These are phyloP conservation scores for Calonectria pauciramosa DNA, from an alignment of 2,329 filamentous ascomycete genomes.

Conservation along the genomic window DNA sequence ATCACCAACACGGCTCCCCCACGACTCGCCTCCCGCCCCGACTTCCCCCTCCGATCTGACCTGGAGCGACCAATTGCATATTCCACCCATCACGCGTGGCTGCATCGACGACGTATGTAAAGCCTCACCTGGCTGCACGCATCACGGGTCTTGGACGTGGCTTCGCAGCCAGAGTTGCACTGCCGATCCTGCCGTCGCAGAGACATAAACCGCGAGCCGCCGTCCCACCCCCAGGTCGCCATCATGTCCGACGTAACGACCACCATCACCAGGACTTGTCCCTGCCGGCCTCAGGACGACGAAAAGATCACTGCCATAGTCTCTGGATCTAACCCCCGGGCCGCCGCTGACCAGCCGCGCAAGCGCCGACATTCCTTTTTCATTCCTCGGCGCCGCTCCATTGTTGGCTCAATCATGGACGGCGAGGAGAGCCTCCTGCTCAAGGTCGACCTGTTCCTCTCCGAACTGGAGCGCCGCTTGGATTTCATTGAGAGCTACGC, in stretches of 20 bases:
- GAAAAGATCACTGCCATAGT: constrained; percentile 53
- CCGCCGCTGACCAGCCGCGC: constrained; percentile 44
- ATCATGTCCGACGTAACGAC: constrained; percentile 56
- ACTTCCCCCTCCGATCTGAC: constrained; percentile 33
- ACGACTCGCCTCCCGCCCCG: constrained; percentile 30
- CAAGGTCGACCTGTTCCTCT: constrained; percentile 83
- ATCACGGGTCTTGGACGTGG: constrained; percentile 29
- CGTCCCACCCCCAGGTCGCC: constrained; percentile 28
- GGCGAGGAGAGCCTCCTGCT: constrained; percentile 73
- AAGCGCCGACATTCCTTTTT: constrained; percentile 70
- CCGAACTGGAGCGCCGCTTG: constrained; percentile 87
- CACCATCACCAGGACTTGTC: constrained; percentile 55
- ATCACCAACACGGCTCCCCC: constrained; percentile 36
- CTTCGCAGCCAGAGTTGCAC: constrained; percentile 32
- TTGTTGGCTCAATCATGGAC: constrained; percentile 73
- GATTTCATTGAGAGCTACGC: constrained; percentile 92
- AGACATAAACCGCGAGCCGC: constrained; percentile 27
- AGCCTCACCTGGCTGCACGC: constrained; percentile 24
- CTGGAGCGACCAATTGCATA: constrained; percentile 42
- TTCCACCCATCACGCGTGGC: constrained; percentile 38
- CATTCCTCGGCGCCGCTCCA: constrained; percentile 68
- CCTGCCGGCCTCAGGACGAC: constrained; percentile 51
- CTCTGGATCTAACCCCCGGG: constrained; percentile 57
- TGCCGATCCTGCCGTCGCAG: constrained; percentile 24
- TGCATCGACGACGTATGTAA: constrained; percentile 33